Evolutionary conservation across 345 rosid genomes (phyloP), one percentile per base, ranked within the genome.

Genomic region (Citrus mangshanensis): DNA sequence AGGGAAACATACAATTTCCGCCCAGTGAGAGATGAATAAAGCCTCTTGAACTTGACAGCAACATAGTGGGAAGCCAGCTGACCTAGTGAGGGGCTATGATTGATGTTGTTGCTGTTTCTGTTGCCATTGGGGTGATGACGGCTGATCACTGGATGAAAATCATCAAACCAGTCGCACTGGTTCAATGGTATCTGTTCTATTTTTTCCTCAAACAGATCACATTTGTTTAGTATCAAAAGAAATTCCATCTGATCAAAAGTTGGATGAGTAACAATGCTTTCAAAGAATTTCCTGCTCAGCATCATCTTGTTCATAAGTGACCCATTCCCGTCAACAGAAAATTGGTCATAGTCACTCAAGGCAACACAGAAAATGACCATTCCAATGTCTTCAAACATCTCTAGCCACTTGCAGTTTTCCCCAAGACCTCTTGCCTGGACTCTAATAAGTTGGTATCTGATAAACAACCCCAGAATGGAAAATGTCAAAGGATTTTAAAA

Each of bases 361-460:
- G 93, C 19, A 46, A 94, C 95, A 73, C 95, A 92, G 74, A 97
- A 97, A 58, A 92, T 86, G 83, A 94, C 92, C 86, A 97, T 89
- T 56, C 99, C 98, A 34, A 94, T 88, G 72, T 97, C 99, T 87
- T 97, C 99, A 68, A 97, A 97, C 98, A 94, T 94, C 83, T 96
- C 98, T 22, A 96, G 90, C 98, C 98, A 96, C 78, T 93, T 93
- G 86, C 97, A 96, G 85, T 92, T 94, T 81, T 91, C 99, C 10
- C 97, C 97, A 4, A 93, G 90, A 76, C 99, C 98, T 79, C 94
- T 86, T 1, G 98, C 88, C 12, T 90, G 95, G 40, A 94, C 89
- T 81, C 99, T 89, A 35, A 96, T 93, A 79, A 96, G 86, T 86
- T 96, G 98, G 86, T 94, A 96, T 89, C 99, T 96, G 87, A 19